Conservation (phyloP, 164 flowering plant genomes). For the Taxillus chinensis region DNA sequence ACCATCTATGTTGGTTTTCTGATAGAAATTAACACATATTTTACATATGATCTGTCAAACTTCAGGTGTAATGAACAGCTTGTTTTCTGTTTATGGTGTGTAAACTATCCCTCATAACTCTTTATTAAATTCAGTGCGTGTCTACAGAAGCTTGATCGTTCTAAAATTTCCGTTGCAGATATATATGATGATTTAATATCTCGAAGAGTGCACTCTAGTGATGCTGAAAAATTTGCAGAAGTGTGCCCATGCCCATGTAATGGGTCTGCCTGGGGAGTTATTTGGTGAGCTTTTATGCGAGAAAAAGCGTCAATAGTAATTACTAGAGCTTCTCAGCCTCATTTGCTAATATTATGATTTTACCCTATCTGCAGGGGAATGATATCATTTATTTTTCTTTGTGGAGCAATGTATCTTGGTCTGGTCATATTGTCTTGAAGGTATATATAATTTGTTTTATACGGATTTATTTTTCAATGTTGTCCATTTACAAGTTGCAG, state of each 20-base stretch:
- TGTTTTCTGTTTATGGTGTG: constrained; percentile 81
- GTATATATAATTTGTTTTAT: neutral
- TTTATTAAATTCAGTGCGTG: neutral
- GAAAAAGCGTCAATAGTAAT: neutral
- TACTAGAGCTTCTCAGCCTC: neutral
- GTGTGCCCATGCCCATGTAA: constrained; percentile 80
- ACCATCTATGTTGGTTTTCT: neutral
- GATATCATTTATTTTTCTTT: constrained; percentile 60
- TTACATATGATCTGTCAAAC: constrained; percentile 8
- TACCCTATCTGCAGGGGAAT: constrained; percentile 53
- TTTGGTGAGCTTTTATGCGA: constrained; percentile 43
- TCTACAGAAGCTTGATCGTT: constrained; percentile 3
- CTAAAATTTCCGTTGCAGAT: constrained; percentile 31
- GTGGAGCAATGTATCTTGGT: constrained; percentile 79
- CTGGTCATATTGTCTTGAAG: constrained; percentile 71
- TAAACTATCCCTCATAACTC: neutral
- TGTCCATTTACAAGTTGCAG: neutral
- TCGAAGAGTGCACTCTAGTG: constrained; percentile 75
- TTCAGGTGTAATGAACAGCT: constrained; percentile 92
- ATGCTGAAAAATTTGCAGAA: constrained; percentile 94
- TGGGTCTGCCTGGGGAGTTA: constrained; percentile 81
- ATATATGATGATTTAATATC: constrained; percentile 89
- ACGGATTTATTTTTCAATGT: neutral
- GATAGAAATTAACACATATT: neutral
- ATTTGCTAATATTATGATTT: neutral